A percentile compares a stretch with the other conserved stretches of the same genome.
Evolutionary conservation across 2,329 filamentous ascomycete genomes (phyloP).

Genomic region (Blastomyces emzantsi): DNA sequence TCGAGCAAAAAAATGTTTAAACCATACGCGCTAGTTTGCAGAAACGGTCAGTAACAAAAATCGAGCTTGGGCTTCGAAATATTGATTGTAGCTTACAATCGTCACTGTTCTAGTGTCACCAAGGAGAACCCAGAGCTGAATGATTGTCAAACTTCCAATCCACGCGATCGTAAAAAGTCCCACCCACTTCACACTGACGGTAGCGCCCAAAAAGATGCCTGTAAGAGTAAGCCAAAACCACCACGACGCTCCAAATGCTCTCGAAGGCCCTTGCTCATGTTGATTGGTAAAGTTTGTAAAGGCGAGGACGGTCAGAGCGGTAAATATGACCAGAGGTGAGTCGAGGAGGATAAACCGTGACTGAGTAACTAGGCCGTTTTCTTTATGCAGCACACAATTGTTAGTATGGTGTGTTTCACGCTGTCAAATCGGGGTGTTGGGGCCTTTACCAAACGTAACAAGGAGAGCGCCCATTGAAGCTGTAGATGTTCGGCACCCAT

Average conservation of each 20-base stretch:
- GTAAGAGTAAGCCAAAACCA: slow-evolving; percentile 95
- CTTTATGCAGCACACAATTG: slow-evolving; percentile 39
- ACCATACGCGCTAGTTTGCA: slow-evolving; percentile 57
- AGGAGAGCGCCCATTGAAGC: slow-evolving; percentile 74
- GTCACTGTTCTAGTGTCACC: slow-evolving; percentile 83
- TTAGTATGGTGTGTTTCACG: neutral
- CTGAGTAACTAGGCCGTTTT: slow-evolving; percentile 92
- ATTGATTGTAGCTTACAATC: slow-evolving; percentile 57
- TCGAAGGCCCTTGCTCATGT: slow-evolving; percentile 80
- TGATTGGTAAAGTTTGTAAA: slow-evolving; percentile 95
- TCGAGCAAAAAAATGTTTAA: slow-evolving; percentile 90
- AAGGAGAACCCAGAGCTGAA: slow-evolving; percentile 92
- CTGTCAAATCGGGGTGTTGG: neutral
- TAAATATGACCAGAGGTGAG: slow-evolving; percentile 87
- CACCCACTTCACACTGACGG: slow-evolving; percentile 97
- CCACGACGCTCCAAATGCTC: slow-evolving; percentile 84
- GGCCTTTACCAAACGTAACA: slow-evolving; percentile 70
- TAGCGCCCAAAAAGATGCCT: slow-evolving; percentile 79
- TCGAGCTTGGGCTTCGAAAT: slow-evolving; percentile 59
- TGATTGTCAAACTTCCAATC: slow-evolving; percentile 80
- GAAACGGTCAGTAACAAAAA: slow-evolving; percentile 16
- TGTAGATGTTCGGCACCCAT: slow-evolving; percentile 78
- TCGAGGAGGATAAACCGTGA: slow-evolving; percentile 93
- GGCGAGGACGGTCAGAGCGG: slow-evolving; percentile 78
- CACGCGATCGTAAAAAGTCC: slow-evolving; percentile 97